Percentiles rank a stretch among this genome's conserved stretches.
Evolutionary conservation across 805 yeast species (phyloP).

Genomic region (Clavispora carvajalis): DNA sequence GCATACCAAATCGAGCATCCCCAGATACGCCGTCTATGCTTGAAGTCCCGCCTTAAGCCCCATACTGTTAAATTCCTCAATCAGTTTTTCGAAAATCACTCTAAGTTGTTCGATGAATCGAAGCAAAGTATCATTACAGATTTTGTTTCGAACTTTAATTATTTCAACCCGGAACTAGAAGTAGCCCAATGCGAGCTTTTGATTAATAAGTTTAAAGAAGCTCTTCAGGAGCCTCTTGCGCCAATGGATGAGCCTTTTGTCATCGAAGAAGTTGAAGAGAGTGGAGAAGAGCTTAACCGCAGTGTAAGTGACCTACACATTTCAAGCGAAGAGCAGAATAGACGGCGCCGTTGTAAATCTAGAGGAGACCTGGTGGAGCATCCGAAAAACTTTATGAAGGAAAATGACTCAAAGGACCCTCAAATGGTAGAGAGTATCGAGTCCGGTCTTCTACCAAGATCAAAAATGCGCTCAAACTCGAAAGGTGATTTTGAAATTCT

Average conservation of each 20-base stretch:
- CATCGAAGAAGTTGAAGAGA: constrained; percentile 12
- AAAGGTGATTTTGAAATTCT: constrained; percentile 9
- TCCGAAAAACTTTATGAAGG: constrained; percentile 8
- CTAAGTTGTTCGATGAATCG: constrained; percentile 3
- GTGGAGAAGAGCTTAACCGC: constrained; percentile 14
- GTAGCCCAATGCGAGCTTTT: constrained; percentile 1
- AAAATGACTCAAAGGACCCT: constrained; percentile 1
- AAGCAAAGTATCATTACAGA: constrained; percentile 1
- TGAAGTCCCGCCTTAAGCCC: constrained; percentile 3
- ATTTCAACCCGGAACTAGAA: background rate
- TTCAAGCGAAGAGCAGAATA: constrained; percentile 1
- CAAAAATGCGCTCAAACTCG: background rate
- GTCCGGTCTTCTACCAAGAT: background rate
- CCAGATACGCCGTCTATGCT: constrained; percentile 10
- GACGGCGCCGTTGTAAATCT: background rate
- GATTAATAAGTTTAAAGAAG: background rate
- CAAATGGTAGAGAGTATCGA: background rate
- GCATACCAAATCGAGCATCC: constrained; percentile 11
- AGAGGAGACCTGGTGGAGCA: constrained; percentile 7
- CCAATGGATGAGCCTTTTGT: constrained; percentile 15
- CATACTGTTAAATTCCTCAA: constrained; percentile 11
- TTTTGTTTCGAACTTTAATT: constrained; percentile 3
- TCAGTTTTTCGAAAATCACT: constrained; percentile 6
- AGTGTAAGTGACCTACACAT: constrained; percentile 15
- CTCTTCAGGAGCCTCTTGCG: constrained; percentile 4